phyloP scores from a whole-genome alignment of 2,329 filamentous ascomycete genomes.

The Geosmithia morbida region DNA sequence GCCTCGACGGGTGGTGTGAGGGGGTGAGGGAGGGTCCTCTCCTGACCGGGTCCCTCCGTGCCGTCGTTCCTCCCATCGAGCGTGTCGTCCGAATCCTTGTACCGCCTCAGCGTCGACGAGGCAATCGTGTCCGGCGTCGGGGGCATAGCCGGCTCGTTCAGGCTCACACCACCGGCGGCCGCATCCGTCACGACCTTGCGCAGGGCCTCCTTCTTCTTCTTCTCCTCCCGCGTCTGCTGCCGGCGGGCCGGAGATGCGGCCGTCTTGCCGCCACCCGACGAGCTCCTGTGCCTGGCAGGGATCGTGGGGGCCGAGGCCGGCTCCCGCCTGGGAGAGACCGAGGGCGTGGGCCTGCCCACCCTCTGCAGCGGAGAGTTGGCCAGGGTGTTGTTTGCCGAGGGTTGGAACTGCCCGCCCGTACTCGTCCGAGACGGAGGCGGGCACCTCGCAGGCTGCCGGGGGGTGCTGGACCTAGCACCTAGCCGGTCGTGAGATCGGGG shows the following conservation, averaged over 20 bases:
- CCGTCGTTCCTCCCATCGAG: slow-evolving; percentile 8
- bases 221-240: slow-evolving; percentile 25
- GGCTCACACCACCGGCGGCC: slow-evolving; percentile 21
- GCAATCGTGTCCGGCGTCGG: slow-evolving; percentile 47
- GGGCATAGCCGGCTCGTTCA: slow-evolving; percentile 30
- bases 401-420: slow-evolving; percentile 21
- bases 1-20: neutral
- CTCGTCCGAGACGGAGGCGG: neutral
- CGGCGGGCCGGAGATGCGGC: slow-evolving; percentile 7
- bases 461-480: neutral
- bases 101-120: slow-evolving; percentile 35
- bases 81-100: slow-evolving; percentile 35
- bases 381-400: slow-evolving; percentile 30
- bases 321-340: slow-evolving; percentile 11
- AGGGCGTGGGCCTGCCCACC: slow-evolving; percentile 26
- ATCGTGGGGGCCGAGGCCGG: slow-evolving; percentile 11
- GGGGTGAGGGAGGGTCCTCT: neutral
- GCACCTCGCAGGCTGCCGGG: neutral
- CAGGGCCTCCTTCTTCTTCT: slow-evolving; percentile 31
- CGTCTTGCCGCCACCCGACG: neutral
- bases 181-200: slow-evolving; percentile 32
- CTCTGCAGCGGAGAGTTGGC: slow-evolving; percentile 34
- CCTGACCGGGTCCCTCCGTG: neutral
- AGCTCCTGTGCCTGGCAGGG: neutral
- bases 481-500: neutral